A percentile compares a stretch with the other conserved stretches of the same genome.
Conservation (phyloP, 2,329 filamentous ascomycete species). For the Claviceps capensis region DNA sequence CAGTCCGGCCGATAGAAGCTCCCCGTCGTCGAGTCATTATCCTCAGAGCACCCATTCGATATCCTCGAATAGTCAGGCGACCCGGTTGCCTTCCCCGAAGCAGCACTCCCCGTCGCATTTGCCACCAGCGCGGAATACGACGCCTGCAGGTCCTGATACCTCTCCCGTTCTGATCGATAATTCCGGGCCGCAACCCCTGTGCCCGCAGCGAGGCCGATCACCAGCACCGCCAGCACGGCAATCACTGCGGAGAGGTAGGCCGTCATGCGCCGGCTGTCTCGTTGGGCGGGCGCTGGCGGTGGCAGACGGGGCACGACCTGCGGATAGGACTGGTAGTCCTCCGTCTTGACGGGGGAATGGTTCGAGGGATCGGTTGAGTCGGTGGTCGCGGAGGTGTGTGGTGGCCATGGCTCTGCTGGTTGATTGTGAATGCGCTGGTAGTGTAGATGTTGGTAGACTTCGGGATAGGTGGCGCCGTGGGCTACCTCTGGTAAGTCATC, state of each 20-base stretch:
- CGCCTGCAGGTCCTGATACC: conserved; percentile 12
- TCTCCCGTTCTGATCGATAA: conserved; percentile 21
- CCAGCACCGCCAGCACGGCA: conserved; percentile 24
- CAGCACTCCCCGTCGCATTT: background rate
- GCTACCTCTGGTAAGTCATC: conserved; percentile 1
- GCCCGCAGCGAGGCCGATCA: conserved; percentile 30
- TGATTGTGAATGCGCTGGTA: background rate
- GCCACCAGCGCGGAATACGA: conserved; percentile 6
- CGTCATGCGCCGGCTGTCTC: background rate
- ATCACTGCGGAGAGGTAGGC: conserved; percentile 26
- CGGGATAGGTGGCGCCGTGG: background rate
- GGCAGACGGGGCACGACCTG: background rate
- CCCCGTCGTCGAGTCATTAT: conserved; percentile 21
- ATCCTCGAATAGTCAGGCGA: conserved; percentile 10
- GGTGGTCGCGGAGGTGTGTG: background rate
- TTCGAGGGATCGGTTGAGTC: background rate
- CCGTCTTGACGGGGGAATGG: background rate
- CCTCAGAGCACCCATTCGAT: conserved; percentile 26
- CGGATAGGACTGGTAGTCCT: conserved; percentile 1
- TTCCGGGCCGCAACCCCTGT: conserved; percentile 27
- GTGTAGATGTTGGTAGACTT: background rate
- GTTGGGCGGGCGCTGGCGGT: background rate
- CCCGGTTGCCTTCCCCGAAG: background rate
- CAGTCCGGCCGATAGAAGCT: background rate
- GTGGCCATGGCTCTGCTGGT: background rate